phyloP scores from a whole-genome alignment of 2,329 filamentous ascomycete species.

The Xylaria sp. region DNA sequence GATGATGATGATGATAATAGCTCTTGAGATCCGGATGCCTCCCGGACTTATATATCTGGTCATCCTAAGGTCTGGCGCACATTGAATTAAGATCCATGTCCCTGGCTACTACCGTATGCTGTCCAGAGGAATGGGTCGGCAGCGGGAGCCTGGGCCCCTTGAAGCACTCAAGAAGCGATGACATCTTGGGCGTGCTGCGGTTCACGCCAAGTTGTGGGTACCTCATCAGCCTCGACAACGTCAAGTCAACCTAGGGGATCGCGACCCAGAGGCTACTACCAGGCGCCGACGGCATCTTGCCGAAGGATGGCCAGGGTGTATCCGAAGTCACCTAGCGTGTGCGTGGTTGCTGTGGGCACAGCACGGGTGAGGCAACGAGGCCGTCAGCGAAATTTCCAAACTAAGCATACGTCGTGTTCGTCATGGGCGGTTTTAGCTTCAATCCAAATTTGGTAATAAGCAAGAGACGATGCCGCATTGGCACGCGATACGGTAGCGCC shows the following conservation, averaged over 20 bases:
- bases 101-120: conserved; percentile 14
- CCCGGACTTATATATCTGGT: conserved; percentile 36
- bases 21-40: conserved; percentile 29
- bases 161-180: conserved; percentile 21
- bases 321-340: conserved; percentile 8
- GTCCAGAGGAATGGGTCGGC: conserved; percentile 30
- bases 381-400: conserved; percentile 29
- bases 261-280: conserved; percentile 18
- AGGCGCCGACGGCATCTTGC: conserved; percentile 23
- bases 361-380: conserved; percentile 30
- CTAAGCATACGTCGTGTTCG: conserved; percentile 31
- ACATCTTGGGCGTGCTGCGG: conserved; percentile 34
- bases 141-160: conserved; percentile 34
- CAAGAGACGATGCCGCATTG: conserved; percentile 16
- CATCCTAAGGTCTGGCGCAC: conserved; percentile 24
- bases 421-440: conserved; percentile 25
- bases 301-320: conserved; percentile 14
- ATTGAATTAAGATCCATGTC: conserved; percentile 28
- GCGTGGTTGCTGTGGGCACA: neutral
- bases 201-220: conserved; percentile 30
- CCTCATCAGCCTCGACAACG: conserved; percentile 37
- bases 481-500: conserved; percentile 33
- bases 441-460: conserved; percentile 39
- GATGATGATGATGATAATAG: conserved; percentile 43
- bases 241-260: conserved; percentile 35